A percentile compares a stretch with the other conserved stretches of the same genome.
Conservation (phyloP, 2,329 filamentous ascomycete species). For the Alternaria panax region DNA sequence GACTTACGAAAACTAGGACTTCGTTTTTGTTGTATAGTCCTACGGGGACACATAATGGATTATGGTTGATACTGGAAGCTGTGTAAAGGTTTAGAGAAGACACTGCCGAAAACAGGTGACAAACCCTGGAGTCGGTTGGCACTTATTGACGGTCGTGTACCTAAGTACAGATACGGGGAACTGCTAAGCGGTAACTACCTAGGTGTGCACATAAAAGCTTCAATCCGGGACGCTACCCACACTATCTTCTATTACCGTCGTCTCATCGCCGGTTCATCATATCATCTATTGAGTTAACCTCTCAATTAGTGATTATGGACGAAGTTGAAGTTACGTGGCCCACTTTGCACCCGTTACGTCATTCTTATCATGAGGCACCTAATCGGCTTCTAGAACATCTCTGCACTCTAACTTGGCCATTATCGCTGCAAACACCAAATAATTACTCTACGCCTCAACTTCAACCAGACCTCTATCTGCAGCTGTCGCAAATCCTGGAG, state of each 20-base stretch:
- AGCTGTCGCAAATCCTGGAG: not conserved
- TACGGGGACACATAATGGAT: not conserved
- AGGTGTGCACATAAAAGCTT: too few relatives aligned
- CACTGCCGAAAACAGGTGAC: too few relatives aligned
- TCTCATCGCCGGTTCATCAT: not conserved
- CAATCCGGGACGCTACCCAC: not conserved
- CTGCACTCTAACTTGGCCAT: not conserved
- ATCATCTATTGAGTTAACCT: too few relatives aligned
- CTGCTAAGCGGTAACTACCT: too few relatives aligned
- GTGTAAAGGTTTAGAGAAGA: too few relatives aligned
- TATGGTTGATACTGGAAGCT: not conserved
- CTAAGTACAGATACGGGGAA: too few relatives aligned
- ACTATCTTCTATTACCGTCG: not conserved
- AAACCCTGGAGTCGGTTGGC: too few relatives aligned
- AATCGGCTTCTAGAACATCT: not conserved
- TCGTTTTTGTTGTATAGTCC: too few relatives aligned
- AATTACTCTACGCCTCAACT: not conserved
- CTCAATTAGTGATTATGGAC: not conserved
- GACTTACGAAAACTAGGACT: too few relatives aligned
- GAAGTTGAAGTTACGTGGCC: not conserved
- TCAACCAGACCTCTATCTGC: not conserved
- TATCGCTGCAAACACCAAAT: not conserved
- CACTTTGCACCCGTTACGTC: not conserved
- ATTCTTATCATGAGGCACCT: not conserved
- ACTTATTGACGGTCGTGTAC: too few relatives aligned